Evolutionary conservation across 2,329 filamentous ascomycete genomes (phyloP).

Genomic region (Lachnellula willkommii): DNA sequence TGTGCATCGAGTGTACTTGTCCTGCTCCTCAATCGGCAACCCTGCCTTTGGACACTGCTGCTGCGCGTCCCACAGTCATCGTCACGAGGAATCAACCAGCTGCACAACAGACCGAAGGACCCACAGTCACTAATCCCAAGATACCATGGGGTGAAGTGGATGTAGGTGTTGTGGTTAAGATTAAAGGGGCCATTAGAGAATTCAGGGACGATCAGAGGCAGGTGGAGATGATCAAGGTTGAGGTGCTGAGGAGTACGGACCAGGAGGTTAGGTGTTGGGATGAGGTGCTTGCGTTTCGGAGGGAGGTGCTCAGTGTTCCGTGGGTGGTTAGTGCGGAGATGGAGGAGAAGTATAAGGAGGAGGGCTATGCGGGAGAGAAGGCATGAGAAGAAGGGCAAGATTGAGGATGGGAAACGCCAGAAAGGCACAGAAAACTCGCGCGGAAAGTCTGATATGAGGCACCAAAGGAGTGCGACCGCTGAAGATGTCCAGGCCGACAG

Average conservation of each 20-base stretch:
- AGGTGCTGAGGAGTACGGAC: constrained; percentile 45
- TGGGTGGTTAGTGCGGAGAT: constrained; percentile 50
- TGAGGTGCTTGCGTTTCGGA: constrained; percentile 46
- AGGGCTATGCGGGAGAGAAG: constrained; percentile 2
- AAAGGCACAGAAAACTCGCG: neutral
- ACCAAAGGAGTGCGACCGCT: neutral
- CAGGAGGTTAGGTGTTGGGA: constrained; percentile 57
- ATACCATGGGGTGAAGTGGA: constrained; percentile 35
- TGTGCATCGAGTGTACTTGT: constrained; percentile 45
- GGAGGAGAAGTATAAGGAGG: constrained; percentile 41
- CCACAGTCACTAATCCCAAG: constrained; percentile 41
- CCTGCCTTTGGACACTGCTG: neutral
- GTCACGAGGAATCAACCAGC: constrained; percentile 35
- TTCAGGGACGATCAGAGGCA: constrained; percentile 47
- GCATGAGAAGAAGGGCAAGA: constrained; percentile 2
- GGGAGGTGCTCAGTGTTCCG: constrained; percentile 44
- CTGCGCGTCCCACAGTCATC: neutral
- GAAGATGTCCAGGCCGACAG: neutral
- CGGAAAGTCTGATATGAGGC: neutral
- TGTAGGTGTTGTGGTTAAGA: constrained; percentile 51
- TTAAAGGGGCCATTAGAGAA: constrained; percentile 47
- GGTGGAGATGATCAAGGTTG: constrained; percentile 48
- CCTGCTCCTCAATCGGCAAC: constrained; percentile 5
- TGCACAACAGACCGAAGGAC: constrained; percentile 48
- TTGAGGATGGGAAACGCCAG: neutral